phyloP scores from a whole-genome alignment of 257 asterid species.

The Penstemon newberryi region DNA sequence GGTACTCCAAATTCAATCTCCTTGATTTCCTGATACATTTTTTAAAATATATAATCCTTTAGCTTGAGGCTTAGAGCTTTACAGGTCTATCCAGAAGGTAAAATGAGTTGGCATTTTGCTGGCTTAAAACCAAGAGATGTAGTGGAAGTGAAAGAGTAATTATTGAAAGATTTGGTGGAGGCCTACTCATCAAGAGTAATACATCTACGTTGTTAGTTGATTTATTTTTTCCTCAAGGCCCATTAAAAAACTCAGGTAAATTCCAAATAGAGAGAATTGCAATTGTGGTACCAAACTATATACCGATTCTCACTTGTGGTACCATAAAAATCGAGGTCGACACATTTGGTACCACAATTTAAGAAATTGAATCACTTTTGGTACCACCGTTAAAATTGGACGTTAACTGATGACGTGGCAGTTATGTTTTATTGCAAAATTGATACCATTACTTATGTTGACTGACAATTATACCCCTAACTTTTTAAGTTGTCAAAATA shows the following conservation, averaged over 20 bases:
- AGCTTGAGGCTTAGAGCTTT: slow-evolving; percentile 12
- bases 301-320: too few relatives aligned
- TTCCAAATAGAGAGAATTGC: too few relatives aligned
- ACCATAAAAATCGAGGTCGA: too few relatives aligned
- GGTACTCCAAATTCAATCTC: slow-evolving; percentile 4
- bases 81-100: slow-evolving; percentile 96
- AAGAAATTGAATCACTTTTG: too few relatives aligned
- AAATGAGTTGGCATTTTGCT: slow-evolving; percentile 97
- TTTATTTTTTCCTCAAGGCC: slow-evolving; percentile 62
- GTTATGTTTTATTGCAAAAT: too few relatives aligned
- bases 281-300: too few relatives aligned
- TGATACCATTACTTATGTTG: too few relatives aligned
- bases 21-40: slow-evolving; percentile 7
- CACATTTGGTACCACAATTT: too few relatives aligned
- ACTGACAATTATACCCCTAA: too few relatives aligned
- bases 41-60: neutral
- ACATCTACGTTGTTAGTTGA: slow-evolving; percentile 16
- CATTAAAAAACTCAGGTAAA: slow-evolving; percentile 68
- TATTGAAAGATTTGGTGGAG: slow-evolving; percentile 22
- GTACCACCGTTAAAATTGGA: too few relatives aligned
- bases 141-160: slow-evolving; percentile 86
- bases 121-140: slow-evolving; percentile 91
- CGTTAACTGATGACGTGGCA: too few relatives aligned
- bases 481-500: too few relatives aligned
- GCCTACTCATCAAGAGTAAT: neutral